These are phyloP conservation scores for Pelargonium fulgidum DNA, from an alignment of 441 rosid genomes.

Conservation along the genomic window DNA sequence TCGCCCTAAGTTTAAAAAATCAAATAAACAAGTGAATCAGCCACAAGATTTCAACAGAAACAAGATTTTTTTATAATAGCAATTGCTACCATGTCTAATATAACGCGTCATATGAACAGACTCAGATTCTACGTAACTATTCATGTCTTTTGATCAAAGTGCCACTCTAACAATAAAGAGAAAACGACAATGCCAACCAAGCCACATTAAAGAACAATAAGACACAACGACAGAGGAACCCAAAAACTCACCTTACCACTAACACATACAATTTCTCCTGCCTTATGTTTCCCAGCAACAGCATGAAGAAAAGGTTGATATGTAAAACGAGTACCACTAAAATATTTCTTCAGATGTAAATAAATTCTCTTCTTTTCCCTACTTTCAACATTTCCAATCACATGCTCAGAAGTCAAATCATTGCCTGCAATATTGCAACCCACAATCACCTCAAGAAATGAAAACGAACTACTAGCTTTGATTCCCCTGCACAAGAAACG, in stretches of 20 bases:
- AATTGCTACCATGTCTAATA: constrained; percentile 1
- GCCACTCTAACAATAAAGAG: background rate
- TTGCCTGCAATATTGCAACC: constrained; percentile 50
- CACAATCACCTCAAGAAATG: constrained; percentile 86
- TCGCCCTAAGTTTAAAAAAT: background rate
- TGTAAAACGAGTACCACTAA: constrained; percentile 78
- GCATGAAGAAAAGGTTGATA: constrained; percentile 59
- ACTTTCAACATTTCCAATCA: constrained; percentile 22
- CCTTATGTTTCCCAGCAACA: constrained; percentile 49
- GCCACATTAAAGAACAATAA: constrained; percentile 17
- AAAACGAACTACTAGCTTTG: constrained; percentile 57
- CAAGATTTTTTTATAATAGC: background rate
- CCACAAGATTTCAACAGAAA: constrained; percentile 9
- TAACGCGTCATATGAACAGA: constrained; percentile 3
- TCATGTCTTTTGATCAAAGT: constrained; percentile 14
- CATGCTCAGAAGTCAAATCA: constrained; percentile 30
- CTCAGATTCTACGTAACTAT: constrained; percentile 5
- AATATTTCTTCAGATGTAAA: constrained; percentile 85
- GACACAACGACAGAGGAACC: constrained; percentile 10
- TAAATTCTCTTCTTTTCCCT: constrained; percentile 42
- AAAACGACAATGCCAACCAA: constrained; percentile 15
- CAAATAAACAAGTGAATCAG: background rate
- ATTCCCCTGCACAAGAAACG: constrained; percentile 56
- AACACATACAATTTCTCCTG: constrained; percentile 76
- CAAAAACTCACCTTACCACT: constrained; percentile 68